Evolutionary conservation across 805 yeast species (phyloP).

Genomic region (Zygotorulaspora florentina): DNA sequence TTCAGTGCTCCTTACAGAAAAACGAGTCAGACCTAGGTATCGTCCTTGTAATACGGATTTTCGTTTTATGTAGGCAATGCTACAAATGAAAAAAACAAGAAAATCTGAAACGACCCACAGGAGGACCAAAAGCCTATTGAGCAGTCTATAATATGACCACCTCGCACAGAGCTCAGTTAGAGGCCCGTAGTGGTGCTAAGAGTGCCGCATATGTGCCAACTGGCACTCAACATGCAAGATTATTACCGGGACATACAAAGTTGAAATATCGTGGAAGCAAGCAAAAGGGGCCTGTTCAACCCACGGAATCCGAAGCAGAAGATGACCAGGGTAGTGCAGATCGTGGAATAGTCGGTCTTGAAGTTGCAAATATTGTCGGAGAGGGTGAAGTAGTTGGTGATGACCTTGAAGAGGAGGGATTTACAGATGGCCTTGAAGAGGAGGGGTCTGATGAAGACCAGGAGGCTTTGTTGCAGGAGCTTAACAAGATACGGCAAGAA

Average conservation of each 20-base stretch:
- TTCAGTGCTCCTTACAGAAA: background rate
- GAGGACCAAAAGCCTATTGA: too few relatives aligned
- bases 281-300: conserved; percentile 11
- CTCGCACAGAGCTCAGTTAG: conserved; percentile 67
- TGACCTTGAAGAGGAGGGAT: conserved; percentile 35
- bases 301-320: conserved; percentile 4
- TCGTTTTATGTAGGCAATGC: too few relatives aligned
- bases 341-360: conserved; percentile 11
- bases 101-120: too few relatives aligned
- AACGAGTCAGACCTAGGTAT: too few relatives aligned
- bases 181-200: conserved; percentile 53
- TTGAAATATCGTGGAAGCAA: conserved; percentile 45
- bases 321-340: conserved; percentile 3
- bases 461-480: conserved; percentile 42
- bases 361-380: conserved; percentile 33
- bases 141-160: conserved; percentile 47
- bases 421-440: conserved; percentile 13
- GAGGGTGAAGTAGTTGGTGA: conserved; percentile 37
- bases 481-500: conserved; percentile 39
- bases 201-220: conserved; percentile 39
- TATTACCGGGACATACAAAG: conserved; percentile 51
- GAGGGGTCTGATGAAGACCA: conserved; percentile 35
- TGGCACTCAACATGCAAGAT: conserved; percentile 48
- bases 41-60: too few relatives aligned
- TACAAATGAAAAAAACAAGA: too few relatives aligned